Conservation (phyloP, 2,329 filamentous ascomycete genomes). For the Penicillium hesseltinei region DNA sequence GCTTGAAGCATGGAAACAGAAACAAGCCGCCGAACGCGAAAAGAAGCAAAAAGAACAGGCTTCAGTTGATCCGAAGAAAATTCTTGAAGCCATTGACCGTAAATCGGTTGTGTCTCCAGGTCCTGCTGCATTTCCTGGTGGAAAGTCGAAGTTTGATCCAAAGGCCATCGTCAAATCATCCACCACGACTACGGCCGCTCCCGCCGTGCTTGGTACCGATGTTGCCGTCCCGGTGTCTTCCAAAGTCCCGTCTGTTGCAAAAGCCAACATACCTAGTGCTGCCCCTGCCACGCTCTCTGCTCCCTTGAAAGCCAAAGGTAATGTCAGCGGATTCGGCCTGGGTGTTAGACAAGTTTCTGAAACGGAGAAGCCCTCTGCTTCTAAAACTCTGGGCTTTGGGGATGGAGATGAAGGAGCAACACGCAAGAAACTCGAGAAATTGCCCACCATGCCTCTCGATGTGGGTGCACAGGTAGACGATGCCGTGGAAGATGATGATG, state of each 20-base stretch:
- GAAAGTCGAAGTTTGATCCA: conserved; percentile 86
- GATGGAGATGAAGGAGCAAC: conserved; percentile 88
- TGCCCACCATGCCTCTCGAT: conserved; percentile 72
- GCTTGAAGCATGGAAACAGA: conserved; percentile 88
- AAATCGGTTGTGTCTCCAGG: conserved; percentile 60
- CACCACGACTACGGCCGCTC: conserved; percentile 52
- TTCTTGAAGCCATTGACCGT: conserved; percentile 71
- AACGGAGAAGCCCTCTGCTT: conserved; percentile 63
- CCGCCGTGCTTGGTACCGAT: conserved; percentile 57
- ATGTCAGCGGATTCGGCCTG: conserved; percentile 82
- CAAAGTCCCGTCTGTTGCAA: conserved; percentile 45
- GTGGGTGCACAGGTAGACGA: conserved; percentile 58
- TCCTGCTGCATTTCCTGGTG: conserved; percentile 64
- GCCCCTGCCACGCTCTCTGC: conserved; percentile 43
- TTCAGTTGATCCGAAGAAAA: conserved; percentile 63
- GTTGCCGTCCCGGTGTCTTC: conserved; percentile 50
- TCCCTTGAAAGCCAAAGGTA: conserved; percentile 64
- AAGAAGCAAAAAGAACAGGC: conserved; percentile 67
- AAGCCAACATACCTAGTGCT: conserved; percentile 40
- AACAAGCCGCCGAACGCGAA: conserved; percentile 71
- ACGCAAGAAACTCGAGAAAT: conserved; percentile 84
- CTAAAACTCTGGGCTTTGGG: conserved; percentile 77
- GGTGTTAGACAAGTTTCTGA: conserved; percentile 65
- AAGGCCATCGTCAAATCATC: conserved; percentile 79
- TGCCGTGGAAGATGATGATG: conserved; percentile 70